A percentile compares a stretch with the other conserved stretches of the same genome.
Conservation (phyloP, 306 rosid genomes). For the Datisca glomerata region DNA sequence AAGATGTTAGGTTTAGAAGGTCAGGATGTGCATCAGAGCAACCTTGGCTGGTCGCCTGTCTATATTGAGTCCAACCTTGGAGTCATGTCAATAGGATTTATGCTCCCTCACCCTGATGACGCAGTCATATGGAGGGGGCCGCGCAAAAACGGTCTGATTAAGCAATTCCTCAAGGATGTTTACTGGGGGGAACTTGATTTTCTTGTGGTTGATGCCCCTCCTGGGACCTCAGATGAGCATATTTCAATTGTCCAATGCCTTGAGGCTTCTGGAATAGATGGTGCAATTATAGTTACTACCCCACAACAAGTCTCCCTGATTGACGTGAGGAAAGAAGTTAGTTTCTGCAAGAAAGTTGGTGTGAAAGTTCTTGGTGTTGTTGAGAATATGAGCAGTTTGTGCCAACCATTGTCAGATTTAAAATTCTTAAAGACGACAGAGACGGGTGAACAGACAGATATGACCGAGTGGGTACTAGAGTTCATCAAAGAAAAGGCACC, state of each 20-base stretch:
- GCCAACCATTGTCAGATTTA: constrained; percentile 49
- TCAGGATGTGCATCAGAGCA: constrained; percentile 88
- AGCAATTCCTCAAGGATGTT: constrained; percentile 80
- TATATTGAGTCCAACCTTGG: constrained; percentile 89
- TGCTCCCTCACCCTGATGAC: constrained; percentile 71
- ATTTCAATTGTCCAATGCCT: constrained; percentile 79
- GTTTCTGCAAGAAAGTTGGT: constrained; percentile 78
- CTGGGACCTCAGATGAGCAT: constrained; percentile 94
- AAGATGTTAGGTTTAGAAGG: constrained; percentile 95
- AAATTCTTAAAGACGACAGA: constrained; percentile 43
- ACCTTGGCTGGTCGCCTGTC: constrained; percentile 97
- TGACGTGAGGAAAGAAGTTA: constrained; percentile 84
- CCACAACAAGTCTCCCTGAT: constrained; percentile 86
- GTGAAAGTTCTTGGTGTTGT: constrained; percentile 75
- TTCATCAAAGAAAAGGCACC: constrained; percentile 58
- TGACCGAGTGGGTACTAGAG: constrained; percentile 49
- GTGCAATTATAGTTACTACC: constrained; percentile 89
- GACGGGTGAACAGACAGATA: constrained; percentile 58
- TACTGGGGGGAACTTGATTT: constrained; percentile 92
- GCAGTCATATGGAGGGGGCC: constrained; percentile 93
- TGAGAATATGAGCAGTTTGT: constrained; percentile 89
- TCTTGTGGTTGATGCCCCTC: constrained; percentile 89
- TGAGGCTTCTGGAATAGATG: constrained; percentile 57
- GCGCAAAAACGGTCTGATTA: constrained; percentile 76
- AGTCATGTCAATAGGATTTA: constrained; percentile 87